Base-by-base conservation (phyloP, 2,329 filamentous ascomycete genomes). In the Talaromyces sp. region DNA sequence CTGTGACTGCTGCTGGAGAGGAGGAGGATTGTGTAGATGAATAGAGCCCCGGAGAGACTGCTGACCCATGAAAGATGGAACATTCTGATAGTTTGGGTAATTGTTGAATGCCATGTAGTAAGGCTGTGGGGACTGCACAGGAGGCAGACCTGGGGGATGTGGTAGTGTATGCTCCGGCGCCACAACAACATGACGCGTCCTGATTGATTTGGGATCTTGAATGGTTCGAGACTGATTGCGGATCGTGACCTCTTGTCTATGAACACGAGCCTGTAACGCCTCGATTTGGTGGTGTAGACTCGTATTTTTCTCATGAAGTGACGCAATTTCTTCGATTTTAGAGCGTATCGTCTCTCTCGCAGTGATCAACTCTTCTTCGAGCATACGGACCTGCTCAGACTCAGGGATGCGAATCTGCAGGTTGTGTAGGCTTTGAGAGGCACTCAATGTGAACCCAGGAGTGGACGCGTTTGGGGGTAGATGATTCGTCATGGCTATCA, bases 141-240 rank as follows among this genome's bases (percentile, higher is more conserved):
- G n/a, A 25, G 44, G 44, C 4, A 47, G 44, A 25, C 44, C 44
- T 2, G 49, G 25, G 11, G 60, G 36, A 8, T 53, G 42, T 22
- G 42, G 25, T 8, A 30, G 22, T 61, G 64, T 47, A 60, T 62
- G 44, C 63, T 61, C 36, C 30, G 13, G 44, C 13, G 25, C 36
- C 30, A 22, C 22, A 3, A 32, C 54, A 33, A 55, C 6, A 51
- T 54, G 54, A 55, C 62, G 55, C 64, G 61, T 17, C 22, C 58
- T 36, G 44, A 64, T 25, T 10, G 49, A 42, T 15, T 63, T 60
- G 19, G 69, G 69, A 51, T 71, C 66, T 25, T 70, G 65, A 33
- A 73, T 71, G 0, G 70, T 67, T 59, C 65, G 68, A 53, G 68
- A 71, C 55, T 70, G 68, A n/a, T 66, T 67, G 15, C 55, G 64